Base-by-base conservation (phyloP, 441 rosid species). In the Corymbia calophylla region DNA sequence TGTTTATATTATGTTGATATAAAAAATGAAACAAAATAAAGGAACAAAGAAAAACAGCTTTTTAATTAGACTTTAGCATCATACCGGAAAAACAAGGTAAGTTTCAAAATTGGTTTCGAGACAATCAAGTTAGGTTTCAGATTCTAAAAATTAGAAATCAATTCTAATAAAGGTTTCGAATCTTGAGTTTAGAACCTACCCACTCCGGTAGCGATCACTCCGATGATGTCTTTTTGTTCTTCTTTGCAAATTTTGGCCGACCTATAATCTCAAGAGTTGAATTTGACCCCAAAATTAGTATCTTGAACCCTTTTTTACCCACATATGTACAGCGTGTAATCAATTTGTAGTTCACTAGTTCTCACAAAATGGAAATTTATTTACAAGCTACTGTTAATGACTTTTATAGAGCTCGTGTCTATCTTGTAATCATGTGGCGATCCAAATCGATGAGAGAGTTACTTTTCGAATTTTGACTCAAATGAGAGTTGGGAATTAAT, bases 21-120 rank as follows among this genome's bases (percentile, higher is more conserved):
- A 23, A 56, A 58, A 21, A 56, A 56, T 56, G 29, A 56, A 23
- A 56, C 10, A 12, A 56, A 23, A 56, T 23, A 56, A 0, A 23
- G 4, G 10, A 23, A 9, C 0, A 23, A 56, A 56, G 0, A 56
- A 56, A 56, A 56, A 21, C 5, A 23, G 4, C 25, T 56, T 56
- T 11, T 23, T 21, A 0, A 56, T 5, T 56, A 23, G 62, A 56
- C 0, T 2, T 1, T 56, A 2, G 29, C 5, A 56, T 1, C 44
- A 2, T 0, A 56, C 10, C 11, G 0, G 23, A 56, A 56, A 56
- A 56, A 23, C 1, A 56, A 9, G 5, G 9, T 23, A 56, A 1
- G 3, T 56, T 56, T 23, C 2, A 56, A 23, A 23, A 23, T 39
- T 6, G 44, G 6, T 39, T 39, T 1, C 6, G 6, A 39, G 6